These are phyloP conservation scores for Betula pendula DNA, from an alignment of 306 rosid genomes.

Conservation along the genomic window DNA sequence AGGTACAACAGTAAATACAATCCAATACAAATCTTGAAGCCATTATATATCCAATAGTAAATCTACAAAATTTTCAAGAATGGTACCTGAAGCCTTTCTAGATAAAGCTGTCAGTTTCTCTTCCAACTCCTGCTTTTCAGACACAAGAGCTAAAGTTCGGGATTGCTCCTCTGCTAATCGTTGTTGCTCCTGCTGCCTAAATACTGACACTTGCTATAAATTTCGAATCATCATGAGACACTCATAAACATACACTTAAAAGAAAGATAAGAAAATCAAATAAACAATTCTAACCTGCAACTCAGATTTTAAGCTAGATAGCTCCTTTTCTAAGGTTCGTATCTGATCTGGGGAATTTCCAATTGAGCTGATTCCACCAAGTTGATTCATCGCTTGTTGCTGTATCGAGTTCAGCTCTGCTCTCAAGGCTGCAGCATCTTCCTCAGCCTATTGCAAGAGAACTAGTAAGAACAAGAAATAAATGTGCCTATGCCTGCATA, in stretches of 20 bases:
- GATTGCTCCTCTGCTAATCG: slow-evolving; percentile 66
- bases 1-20: not conserved
- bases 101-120: slow-evolving; percentile 62
- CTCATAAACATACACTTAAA: slow-evolving; percentile 17
- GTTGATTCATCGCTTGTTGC: slow-evolving; percentile 73
- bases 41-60: slow-evolving; percentile 6
- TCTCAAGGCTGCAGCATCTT: slow-evolving; percentile 91
- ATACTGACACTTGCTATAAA: slow-evolving; percentile 58
- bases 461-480: slow-evolving; percentile 27
- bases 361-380: slow-evolving; percentile 45
- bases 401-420: slow-evolving; percentile 84
- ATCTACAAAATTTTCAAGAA: slow-evolving; percentile 13
- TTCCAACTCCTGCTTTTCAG: slow-evolving; percentile 83
- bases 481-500: not conserved
- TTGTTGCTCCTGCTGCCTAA: slow-evolving; percentile 87
- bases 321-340: slow-evolving; percentile 71
- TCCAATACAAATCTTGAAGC: slow-evolving; percentile 12
- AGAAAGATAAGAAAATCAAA: slow-evolving; percentile 19
- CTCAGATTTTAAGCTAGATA: slow-evolving; percentile 62
- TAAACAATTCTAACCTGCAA: slow-evolving; percentile 51
- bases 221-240: slow-evolving; percentile 30
- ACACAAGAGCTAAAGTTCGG: slow-evolving; percentile 46
- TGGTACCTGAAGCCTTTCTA: slow-evolving; percentile 57
- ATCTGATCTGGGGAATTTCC: slow-evolving; percentile 60
- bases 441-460: slow-evolving; percentile 82